Base-by-base conservation (phyloP, 2,329 filamentous ascomycete genomes). In the Curvularia spicifera region DNA sequence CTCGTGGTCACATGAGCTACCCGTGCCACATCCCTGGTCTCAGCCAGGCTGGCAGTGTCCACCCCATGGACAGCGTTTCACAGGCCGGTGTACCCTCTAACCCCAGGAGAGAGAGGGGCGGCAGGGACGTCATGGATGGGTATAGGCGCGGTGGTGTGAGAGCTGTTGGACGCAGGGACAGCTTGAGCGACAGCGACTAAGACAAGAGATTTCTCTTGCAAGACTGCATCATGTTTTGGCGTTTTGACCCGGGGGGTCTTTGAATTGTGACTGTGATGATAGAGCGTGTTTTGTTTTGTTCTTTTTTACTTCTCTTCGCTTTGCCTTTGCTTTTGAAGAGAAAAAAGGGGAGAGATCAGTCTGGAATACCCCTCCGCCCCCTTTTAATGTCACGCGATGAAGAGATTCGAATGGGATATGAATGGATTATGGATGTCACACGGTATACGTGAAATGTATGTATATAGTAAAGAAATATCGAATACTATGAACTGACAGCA, bases 11-110 rank as follows among this genome's bases (percentile, higher is more conserved):
- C 12, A 85, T 83, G 71, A 79, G 78, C 47, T 87, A 87, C 66
- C 81, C 82, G 26, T 84, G 85, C 72, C 80, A 84, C 8, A 83
- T 87, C 48, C 84, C 85, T 0, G 83, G 82, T 0, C 64, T 86
- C 66, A 83, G 78, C 57, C 58, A 61, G 35, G 73, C 73, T 0
- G 72, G 67, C 29, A 78, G 74, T 33, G 73, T 76, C 5, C 70
- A 68, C 20, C 67, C 71, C 1, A 69, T 70, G 43, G 76, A 78
- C 59, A 78, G 76, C 51, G 71, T 78, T 4, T 78, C 76, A 61
- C 76, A 79, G 55, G 75, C 75, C 26, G 77, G 76, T 37, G 75
- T 58, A 2, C 69, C 67, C 62, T 78, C 77, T 12, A 66, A 56
- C 18, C 44, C 55, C 2, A 46, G 72, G 64, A 59, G 65, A 26